A percentile compares a stretch with the other conserved stretches of the same genome.
Conservation (phyloP, 192 early-diverging fungal species). For the Backusella sp. region DNA sequence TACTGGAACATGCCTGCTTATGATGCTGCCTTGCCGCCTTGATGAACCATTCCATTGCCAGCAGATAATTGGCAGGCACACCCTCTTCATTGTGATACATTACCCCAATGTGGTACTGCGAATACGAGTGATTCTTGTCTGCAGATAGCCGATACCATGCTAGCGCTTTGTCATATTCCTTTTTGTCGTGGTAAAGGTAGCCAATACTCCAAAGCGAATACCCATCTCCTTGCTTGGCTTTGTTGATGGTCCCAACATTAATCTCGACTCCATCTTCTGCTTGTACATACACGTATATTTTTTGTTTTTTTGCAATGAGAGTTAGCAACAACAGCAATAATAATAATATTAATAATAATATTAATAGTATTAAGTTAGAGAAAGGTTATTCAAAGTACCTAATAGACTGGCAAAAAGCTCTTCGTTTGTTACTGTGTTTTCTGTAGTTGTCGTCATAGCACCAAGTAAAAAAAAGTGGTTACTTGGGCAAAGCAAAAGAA, state of each 20-base stretch:
- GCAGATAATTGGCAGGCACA: background rate
- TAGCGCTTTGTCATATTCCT: background rate
- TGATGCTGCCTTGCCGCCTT: background rate
- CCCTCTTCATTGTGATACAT: background rate
- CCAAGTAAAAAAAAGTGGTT: background rate
- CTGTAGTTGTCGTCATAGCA: background rate
- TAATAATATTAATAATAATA: no score
- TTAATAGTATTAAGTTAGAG: background rate
- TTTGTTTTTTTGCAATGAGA: background rate
- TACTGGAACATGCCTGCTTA: background rate
- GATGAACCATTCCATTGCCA: background rate
- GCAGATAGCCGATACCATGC: background rate
- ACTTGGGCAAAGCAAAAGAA: background rate
- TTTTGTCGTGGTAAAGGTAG: background rate
- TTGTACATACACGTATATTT: background rate
- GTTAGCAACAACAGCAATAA: background rate
- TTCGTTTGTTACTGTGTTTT: background rate
- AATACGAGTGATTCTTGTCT: background rate
- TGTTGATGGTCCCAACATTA: background rate
- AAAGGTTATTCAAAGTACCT: background rate
- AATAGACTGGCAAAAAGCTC: background rate
- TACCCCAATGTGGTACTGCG: background rate
- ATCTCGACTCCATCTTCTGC: background rate
- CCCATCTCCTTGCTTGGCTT: background rate
- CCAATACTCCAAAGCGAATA: conserved; percentile 1